phyloP scores from a whole-genome alignment of 108 stramenopile species.

The Cyclotella choctawhatcheeana region DNA sequence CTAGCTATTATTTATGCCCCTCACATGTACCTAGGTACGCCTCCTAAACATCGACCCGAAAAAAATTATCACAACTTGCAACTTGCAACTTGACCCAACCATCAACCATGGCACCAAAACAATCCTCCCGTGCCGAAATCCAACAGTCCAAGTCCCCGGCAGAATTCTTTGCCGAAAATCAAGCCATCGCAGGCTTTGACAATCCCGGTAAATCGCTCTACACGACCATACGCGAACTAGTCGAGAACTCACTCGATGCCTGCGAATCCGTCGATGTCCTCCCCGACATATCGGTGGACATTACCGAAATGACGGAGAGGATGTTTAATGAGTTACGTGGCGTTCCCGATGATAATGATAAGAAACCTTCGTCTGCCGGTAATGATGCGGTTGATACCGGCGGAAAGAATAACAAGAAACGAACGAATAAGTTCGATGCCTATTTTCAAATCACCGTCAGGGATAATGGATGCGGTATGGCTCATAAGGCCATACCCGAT shows the following conservation, averaged over 20 bases:
- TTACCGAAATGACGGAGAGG: constrained; percentile 86
- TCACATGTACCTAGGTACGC: too few relatives aligned
- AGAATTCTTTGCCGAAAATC: constrained; percentile 97
- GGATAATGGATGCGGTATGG: constrained; percentile 98
- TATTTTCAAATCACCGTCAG: constrained; percentile 88
- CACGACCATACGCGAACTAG: constrained; percentile 94
- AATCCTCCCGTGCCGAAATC: constrained; percentile 44
- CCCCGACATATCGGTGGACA: constrained; percentile 78
- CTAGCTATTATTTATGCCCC: too few relatives aligned
- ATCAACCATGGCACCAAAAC: neutral
- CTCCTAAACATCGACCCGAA: too few relatives aligned
- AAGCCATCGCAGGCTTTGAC: constrained; percentile 98
- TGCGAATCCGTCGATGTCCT: constrained; percentile 87
- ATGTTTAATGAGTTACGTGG: constrained; percentile 87
- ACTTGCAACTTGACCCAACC: too few relatives aligned
- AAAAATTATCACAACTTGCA: too few relatives aligned
- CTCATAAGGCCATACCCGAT: constrained; percentile 89
- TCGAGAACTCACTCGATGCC: constrained; percentile 95
- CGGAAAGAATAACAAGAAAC: constrained; percentile 3
- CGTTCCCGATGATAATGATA: constrained; percentile 34
- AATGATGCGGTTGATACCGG: neutral
- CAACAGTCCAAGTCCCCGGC: constrained; percentile 90
- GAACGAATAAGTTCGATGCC: constrained; percentile 52
- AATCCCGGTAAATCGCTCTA: constrained; percentile 94
- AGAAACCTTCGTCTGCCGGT: neutral